A percentile compares a stretch with the other conserved stretches of the same genome.
Evolutionary conservation across 305 asterid species (phyloP).

Genomic region (Plantago lanceolata): DNA sequence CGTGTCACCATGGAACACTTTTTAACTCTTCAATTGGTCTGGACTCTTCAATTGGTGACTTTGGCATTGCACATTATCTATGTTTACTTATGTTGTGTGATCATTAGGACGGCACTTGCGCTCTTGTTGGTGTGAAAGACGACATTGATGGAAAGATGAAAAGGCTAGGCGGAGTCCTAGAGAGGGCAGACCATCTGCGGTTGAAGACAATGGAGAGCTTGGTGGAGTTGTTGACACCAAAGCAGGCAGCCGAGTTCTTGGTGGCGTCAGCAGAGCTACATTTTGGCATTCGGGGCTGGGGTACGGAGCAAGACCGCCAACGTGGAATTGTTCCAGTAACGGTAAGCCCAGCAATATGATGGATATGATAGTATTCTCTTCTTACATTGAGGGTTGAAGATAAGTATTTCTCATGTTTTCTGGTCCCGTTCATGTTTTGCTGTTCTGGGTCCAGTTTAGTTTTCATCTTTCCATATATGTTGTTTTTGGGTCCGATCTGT

Average conservation of each 20-base stretch:
- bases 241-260: conserved; percentile 66
- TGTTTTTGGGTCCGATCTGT: too few species aligned
- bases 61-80: too few species aligned
- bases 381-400: too few species aligned
- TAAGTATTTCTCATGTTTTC: too few species aligned
- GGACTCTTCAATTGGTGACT: too few species aligned
- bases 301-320: conserved; percentile 42
- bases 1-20: too few species aligned
- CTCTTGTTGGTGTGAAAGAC: conserved; percentile 28
- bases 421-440: too few species aligned
- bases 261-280: conserved; percentile 63
- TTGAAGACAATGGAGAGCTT: conserved; percentile 45
- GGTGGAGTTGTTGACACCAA: conserved; percentile 60
- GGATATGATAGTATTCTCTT: too few species aligned
- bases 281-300: conserved; percentile 63
- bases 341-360: not conserved
- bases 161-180: conserved; percentile 38
- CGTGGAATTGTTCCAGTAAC: conserved; percentile 18
- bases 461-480: too few species aligned
- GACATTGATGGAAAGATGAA: conserved; percentile 38
- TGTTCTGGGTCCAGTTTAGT: too few species aligned
- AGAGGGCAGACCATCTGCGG: conserved; percentile 58
- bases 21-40: too few species aligned
- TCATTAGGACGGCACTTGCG: conserved; percentile 49
- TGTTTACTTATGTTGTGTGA: not conserved